Conservation (phyloP, 164 flowering plant species). For the Magnolia officinalis region DNA sequence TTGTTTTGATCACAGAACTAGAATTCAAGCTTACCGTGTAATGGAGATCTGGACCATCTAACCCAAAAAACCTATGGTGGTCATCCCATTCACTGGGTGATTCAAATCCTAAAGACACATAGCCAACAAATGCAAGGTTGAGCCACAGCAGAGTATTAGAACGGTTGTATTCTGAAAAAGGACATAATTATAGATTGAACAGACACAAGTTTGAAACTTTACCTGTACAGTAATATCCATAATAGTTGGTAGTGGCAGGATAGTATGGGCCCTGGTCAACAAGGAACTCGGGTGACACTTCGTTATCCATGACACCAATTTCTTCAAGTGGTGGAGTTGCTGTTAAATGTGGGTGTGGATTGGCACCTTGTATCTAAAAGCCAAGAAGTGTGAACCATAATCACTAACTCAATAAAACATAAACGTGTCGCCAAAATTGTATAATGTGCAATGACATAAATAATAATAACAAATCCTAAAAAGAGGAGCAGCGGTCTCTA, state of each 20-base stretch:
- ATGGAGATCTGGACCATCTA: slow-evolving; percentile 75
- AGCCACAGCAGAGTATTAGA: background rate
- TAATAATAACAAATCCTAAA: background rate
- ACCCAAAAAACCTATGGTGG: slow-evolving; percentile 60
- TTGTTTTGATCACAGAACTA: background rate
- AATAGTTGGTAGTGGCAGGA: slow-evolving; percentile 59
- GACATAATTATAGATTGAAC: background rate
- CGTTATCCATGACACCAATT: slow-evolving; percentile 59
- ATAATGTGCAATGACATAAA: background rate
- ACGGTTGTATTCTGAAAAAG: background rate
- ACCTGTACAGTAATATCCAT: slow-evolving; percentile 93
- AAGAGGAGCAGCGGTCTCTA: too few species aligned
- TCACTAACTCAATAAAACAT: too few species aligned
- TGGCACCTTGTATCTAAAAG: slow-evolving; percentile 49
- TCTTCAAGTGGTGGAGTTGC: slow-evolving; percentile 37
- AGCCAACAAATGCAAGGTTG: slow-evolving; percentile 1
- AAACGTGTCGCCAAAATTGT: background rate
- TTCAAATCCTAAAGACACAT: slow-evolving; percentile 53
- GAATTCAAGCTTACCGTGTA: slow-evolving; percentile 45
- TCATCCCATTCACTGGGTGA: slow-evolving; percentile 77
- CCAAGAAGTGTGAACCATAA: background rate
- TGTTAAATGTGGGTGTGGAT: slow-evolving; percentile 27
- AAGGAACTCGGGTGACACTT: slow-evolving; percentile 59
- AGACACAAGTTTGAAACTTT: background rate
- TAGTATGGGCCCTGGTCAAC: slow-evolving; percentile 68